phyloP scores from a whole-genome alignment of 1,139 yeast species.

The Protomyces pachydermus region DNA sequence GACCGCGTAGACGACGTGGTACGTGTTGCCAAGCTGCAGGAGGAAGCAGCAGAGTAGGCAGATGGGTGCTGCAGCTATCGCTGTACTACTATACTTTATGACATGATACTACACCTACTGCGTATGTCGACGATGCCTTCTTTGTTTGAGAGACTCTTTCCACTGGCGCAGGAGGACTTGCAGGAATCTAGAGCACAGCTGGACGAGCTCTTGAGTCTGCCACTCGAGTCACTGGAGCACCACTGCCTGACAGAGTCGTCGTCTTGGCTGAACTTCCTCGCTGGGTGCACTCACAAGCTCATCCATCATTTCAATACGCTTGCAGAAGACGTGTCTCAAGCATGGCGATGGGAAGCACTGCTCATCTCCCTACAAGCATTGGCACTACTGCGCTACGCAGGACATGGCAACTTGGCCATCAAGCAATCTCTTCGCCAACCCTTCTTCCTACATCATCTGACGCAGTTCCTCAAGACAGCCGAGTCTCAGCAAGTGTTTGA shows the following conservation, averaged over 20 bases:
- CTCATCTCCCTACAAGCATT: background rate
- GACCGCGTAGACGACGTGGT: slow-evolving; percentile 21
- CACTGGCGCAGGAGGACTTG: background rate
- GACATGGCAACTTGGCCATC: background rate
- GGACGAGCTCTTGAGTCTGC: background rate
- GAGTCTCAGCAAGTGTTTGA: background rate
- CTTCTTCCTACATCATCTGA: background rate
- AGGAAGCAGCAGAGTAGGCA: background rate
- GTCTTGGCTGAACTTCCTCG: background rate
- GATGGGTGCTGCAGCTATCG: background rate
- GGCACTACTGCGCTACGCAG: background rate
- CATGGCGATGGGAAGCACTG: background rate
- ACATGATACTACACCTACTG: background rate
- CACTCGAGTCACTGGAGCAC: background rate
- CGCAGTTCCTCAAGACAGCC: background rate
- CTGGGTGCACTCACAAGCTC: background rate
- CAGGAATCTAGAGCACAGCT: background rate
- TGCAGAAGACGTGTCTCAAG: background rate
- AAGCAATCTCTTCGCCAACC: background rate
- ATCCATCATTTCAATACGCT: background rate
- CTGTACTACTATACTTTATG: background rate
- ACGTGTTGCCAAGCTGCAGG: slow-evolving; percentile 7
- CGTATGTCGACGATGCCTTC: background rate
- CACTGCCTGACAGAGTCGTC: background rate
- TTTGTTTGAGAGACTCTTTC: background rate